Percentiles rank a stretch among this genome's conserved stretches.
phyloP scores from a whole-genome alignment of 2,329 filamentous ascomycete genomes.

The Biscogniauxia sp. region DNA sequence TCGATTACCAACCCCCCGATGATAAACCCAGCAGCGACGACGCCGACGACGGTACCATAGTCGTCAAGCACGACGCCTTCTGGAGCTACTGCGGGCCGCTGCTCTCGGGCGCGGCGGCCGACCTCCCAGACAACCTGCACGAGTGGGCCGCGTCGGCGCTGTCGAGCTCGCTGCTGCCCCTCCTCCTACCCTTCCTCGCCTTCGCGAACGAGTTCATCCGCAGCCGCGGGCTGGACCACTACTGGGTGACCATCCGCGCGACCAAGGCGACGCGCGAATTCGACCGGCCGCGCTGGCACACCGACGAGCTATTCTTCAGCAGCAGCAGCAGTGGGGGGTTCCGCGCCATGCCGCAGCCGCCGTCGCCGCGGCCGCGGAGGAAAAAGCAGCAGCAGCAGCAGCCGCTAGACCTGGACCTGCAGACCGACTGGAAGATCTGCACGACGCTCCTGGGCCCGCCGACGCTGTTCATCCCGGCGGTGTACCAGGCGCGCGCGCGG shows the following conservation, averaged over 20 bases:
- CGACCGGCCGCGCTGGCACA: slow-evolving; percentile 47
- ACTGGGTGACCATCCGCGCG: slow-evolving; percentile 48
- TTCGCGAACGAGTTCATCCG: slow-evolving; percentile 39
- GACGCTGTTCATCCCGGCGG: slow-evolving; percentile 42
- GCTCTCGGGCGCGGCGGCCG: slow-evolving; percentile 23
- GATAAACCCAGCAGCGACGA: background rate
- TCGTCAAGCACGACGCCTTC: slow-evolving; percentile 33
- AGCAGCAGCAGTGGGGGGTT: slow-evolving; percentile 12
- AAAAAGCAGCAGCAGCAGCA: slow-evolving; percentile 1
- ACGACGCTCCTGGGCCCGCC: slow-evolving; percentile 45
- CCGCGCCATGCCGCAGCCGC: slow-evolving; percentile 8
- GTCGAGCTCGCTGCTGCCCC: slow-evolving; percentile 32
- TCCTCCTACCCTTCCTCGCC: slow-evolving; percentile 39
- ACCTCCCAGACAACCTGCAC: slow-evolving; percentile 36
- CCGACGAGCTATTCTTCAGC: slow-evolving; percentile 47
- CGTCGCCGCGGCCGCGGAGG: background rate
- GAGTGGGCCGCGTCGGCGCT: slow-evolving; percentile 38
- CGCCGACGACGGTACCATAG: slow-evolving; percentile 3
- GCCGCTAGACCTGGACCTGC: slow-evolving; percentile 15
- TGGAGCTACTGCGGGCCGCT: slow-evolving; percentile 46
- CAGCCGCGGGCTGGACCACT: slow-evolving; percentile 37
- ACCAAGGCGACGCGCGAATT: slow-evolving; percentile 42
- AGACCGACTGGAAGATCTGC: slow-evolving; percentile 49
- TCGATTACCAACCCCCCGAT: slow-evolving; percentile 14
- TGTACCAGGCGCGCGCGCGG: slow-evolving; percentile 25